Evolutionary conservation across 2,329 filamentous ascomycete genomes (phyloP).

Genomic region (Anisogramma anomala): DNA sequence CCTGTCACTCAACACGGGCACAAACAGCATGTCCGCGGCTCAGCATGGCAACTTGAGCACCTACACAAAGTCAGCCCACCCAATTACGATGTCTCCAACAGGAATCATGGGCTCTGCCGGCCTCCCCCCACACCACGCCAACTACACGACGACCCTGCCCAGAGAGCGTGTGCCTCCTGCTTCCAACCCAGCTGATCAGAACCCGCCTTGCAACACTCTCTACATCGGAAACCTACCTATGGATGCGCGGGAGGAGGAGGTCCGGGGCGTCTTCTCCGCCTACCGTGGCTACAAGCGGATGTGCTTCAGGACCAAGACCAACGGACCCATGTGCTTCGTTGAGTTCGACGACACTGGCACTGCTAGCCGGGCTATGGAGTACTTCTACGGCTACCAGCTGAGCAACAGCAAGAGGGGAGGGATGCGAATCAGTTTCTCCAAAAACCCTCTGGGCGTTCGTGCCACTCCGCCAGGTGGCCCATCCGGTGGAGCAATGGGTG

Average conservation of each 20-base stretch:
- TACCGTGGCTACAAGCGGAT: constrained; percentile 91
- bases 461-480: constrained; percentile 53
- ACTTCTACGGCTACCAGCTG: constrained; percentile 75
- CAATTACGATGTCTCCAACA: constrained; percentile 41
- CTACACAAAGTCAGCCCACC: constrained; percentile 27
- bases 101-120: no score
- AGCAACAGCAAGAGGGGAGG: constrained; percentile 92
- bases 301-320: constrained; percentile 87
- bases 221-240: constrained; percentile 95
- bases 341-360: constrained; percentile 92
- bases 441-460: constrained; percentile 89
- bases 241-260: constrained; percentile 86
- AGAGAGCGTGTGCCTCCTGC: constrained; percentile 42
- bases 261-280: constrained; percentile 87
- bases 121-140: no score
- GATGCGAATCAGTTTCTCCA: constrained; percentile 91
- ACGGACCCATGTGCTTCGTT: constrained; percentile 97
- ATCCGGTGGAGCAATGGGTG: constrained; percentile 32
- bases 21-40: constrained; percentile 41
- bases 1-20: constrained; percentile 59
- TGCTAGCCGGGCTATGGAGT: constrained; percentile 80
- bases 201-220: constrained; percentile 93
- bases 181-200: constrained; percentile 88
- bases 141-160: background rate
- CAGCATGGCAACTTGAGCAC: constrained; percentile 29